A percentile compares a stretch with the other conserved stretches of the same genome.
phyloP scores from a whole-genome alignment of 306 rosid species.

The Gastrolobium bilobum region DNA sequence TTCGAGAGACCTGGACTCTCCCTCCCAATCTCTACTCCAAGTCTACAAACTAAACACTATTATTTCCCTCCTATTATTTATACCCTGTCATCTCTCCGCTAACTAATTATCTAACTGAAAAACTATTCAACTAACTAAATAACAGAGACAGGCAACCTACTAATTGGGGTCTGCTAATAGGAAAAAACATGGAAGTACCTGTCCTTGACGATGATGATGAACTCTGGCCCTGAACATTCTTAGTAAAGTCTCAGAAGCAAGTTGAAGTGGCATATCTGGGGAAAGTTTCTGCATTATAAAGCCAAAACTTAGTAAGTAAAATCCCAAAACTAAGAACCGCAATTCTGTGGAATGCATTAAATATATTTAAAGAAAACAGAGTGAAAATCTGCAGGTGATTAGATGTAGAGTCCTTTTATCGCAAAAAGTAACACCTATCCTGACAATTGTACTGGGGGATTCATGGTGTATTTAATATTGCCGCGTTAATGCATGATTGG shows the following conservation, averaged over 20 bases:
- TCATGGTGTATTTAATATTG: slow-evolving; percentile 20
- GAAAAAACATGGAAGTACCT: slow-evolving; percentile 57
- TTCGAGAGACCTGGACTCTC: too few species aligned
- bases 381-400: slow-evolving; percentile 31
- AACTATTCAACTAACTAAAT: too few species aligned
- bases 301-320: slow-evolving; percentile 37
- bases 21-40: too few species aligned
- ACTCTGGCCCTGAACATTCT: slow-evolving; percentile 94
- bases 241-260: slow-evolving; percentile 92
- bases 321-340: slow-evolving; percentile 15
- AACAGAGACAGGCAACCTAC: too few species aligned
- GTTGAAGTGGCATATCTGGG: slow-evolving; percentile 95
- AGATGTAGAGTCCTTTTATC: slow-evolving; percentile 22
- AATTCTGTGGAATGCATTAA: slow-evolving; percentile 16
- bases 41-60: too few species aligned
- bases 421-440: slow-evolving; percentile 18
- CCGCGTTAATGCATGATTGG: neutral
- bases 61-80: too few species aligned
- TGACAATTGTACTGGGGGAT: slow-evolving; percentile 29
- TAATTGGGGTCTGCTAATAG: too few species aligned
- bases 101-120: too few species aligned
- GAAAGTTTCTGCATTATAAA: slow-evolving; percentile 77
- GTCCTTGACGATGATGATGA: slow-evolving; percentile 95
- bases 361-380: slow-evolving; percentile 1
- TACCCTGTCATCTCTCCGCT: too few species aligned